Evolutionary conservation across 306 rosid species (phyloP).

Genomic region (Dalbergia cochinchinensis): DNA sequence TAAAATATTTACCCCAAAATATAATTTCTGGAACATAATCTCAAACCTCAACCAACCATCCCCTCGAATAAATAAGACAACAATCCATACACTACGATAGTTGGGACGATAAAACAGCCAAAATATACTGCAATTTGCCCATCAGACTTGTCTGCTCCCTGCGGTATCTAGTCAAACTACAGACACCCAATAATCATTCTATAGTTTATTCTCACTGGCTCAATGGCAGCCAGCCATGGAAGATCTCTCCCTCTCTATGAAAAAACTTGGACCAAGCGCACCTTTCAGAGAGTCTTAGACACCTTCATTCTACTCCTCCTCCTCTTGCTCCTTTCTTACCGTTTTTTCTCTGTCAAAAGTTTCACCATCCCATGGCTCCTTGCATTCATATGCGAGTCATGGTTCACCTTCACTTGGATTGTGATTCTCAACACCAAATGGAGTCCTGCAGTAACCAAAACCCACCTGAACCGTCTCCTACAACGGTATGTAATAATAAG

Average conservation of each 20-base stretch:
- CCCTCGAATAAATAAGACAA: no score
- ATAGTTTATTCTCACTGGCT: no score
- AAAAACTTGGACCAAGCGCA: conserved; percentile 34
- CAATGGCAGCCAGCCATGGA: conserved; percentile 33
- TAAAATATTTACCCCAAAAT: no score
- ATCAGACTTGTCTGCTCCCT: no score
- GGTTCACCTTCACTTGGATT: conserved; percentile 63
- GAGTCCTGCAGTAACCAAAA: conserved; percentile 57
- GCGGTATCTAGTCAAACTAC: no score
- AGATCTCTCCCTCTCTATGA: conserved; percentile 48
- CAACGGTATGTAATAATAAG: conserved; percentile 36
- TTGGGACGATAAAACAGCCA: no score
- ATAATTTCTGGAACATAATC: no score
- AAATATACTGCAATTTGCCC: no score
- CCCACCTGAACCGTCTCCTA: conserved; percentile 60
- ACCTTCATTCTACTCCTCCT: conserved; percentile 51
- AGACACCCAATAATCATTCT: no score
- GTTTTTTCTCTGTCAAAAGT: conserved; percentile 41
- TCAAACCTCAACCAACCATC: no score
- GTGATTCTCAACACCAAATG: conserved; percentile 54
- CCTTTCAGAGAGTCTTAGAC: conserved; percentile 43
- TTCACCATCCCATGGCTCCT: conserved; percentile 58
- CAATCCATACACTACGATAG: no score
- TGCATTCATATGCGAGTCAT: conserved; percentile 70
- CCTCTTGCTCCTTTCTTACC: conserved; percentile 52